Conservation (phyloP, 2,329 filamentous ascomycete species). For the Lecanoromycetidae sp. region DNA sequence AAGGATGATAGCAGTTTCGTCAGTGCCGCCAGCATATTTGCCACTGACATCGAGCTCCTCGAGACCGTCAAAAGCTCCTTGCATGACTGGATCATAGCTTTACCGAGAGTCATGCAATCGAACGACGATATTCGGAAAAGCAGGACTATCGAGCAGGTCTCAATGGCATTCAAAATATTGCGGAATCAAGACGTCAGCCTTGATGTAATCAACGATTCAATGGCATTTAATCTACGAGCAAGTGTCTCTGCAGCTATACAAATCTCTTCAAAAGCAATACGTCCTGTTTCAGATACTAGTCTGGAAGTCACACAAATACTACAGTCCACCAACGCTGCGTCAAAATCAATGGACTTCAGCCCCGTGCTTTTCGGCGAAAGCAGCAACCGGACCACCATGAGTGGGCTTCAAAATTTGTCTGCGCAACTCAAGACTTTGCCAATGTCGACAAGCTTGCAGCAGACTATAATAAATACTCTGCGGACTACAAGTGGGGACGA, state of each 20-base stretch:
- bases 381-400: slow-evolving; percentile 1
- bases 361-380: slow-evolving; percentile 8
- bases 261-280: slow-evolving; percentile 1
- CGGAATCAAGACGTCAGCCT: slow-evolving; percentile 33
- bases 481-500: slow-evolving; percentile 12
- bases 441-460: slow-evolving; percentile 5
- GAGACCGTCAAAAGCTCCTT: slow-evolving; percentile 58
- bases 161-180: slow-evolving; percentile 44
- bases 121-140: slow-evolving; percentile 70
- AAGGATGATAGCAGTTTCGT: slow-evolving; percentile 28
- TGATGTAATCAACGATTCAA: slow-evolving; percentile 51
- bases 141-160: slow-evolving; percentile 61
- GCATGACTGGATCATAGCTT: slow-evolving; percentile 67
- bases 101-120: slow-evolving; percentile 72
- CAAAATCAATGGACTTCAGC: slow-evolving; percentile 5
- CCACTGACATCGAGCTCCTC: slow-evolving; percentile 48
- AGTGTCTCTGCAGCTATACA: slow-evolving; percentile 47
- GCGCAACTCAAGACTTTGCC: slow-evolving; percentile 8
- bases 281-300: slow-evolving; percentile 5
- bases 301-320: slow-evolving; percentile 9
- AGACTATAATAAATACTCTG: slow-evolving; percentile 5
- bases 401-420: slow-evolving; percentile 5
- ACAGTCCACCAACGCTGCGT: not conserved
- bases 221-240: slow-evolving; percentile 61
- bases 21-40: slow-evolving; percentile 48